Percentiles rank a stretch among this genome's conserved stretches.
phyloP scores from a whole-genome alignment of 2,329 filamentous ascomycete genomes.

The Claviceps humidiphila region DNA sequence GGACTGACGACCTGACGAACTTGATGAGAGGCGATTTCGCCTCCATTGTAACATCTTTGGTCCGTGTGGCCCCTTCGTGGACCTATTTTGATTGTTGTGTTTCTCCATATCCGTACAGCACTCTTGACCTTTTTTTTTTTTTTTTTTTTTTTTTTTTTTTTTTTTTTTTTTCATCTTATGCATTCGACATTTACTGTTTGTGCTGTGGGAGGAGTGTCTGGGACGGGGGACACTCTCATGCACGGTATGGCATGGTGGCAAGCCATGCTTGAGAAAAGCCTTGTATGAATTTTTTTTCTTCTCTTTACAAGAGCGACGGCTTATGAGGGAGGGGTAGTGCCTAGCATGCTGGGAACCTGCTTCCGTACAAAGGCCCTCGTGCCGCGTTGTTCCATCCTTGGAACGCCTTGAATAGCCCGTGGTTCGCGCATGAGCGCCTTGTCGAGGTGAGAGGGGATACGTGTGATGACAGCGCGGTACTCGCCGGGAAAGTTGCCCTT shows the following conservation, averaged over 20 bases:
- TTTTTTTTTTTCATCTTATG: background rate
- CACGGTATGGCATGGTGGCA: background rate
- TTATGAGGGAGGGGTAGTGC: constrained; percentile 27
- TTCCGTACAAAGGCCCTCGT: constrained; percentile 39
- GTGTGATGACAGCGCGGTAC: constrained; percentile 46
- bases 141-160: background rate
- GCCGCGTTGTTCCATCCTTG: constrained; percentile 42
- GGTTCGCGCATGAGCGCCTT: constrained; percentile 83
- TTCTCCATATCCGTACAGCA: constrained; percentile 1
- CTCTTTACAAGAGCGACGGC: constrained; percentile 20
- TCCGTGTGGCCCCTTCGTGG: background rate
- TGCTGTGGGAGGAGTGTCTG: background rate
- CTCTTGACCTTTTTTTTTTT: background rate
- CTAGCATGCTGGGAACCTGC: constrained; percentile 39
- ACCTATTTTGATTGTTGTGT: background rate
- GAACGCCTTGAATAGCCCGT: constrained; percentile 78
- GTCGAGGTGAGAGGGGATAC: constrained; percentile 74
- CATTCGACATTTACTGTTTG: too few species aligned
- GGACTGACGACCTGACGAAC: too few species aligned
- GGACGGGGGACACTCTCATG: background rate
- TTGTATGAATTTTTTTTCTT: background rate
- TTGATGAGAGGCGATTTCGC: too few species aligned
- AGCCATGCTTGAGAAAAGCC: too few species aligned
- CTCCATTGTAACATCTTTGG: too few species aligned
- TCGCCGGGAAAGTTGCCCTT: constrained; percentile 49